These are phyloP conservation scores for Suhomyces chickasaworum DNA, from an alignment of 1,139 yeast species.

Conservation along the genomic window DNA sequence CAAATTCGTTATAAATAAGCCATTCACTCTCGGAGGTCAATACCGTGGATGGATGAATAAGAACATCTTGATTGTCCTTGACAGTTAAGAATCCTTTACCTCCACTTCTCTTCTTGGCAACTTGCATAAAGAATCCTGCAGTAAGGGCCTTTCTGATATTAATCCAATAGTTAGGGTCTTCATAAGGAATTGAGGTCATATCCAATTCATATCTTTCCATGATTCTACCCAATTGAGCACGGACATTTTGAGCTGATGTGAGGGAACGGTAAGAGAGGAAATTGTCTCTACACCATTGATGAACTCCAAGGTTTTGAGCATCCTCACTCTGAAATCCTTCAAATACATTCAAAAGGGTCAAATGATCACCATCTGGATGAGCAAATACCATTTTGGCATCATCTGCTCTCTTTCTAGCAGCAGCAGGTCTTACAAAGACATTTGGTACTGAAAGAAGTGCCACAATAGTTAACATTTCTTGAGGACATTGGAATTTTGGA, in stretches of 20 bases:
- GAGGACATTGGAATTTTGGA: conserved; percentile 81
- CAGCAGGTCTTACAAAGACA: conserved; percentile 91
- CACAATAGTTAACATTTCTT: conserved; percentile 84
- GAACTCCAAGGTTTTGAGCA: conserved; percentile 58
- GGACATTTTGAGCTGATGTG: conserved; percentile 79
- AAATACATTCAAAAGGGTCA: conserved; percentile 85
- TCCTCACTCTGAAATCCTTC: conserved; percentile 80
- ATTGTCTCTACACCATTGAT: conserved; percentile 91
- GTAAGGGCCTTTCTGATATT: conserved; percentile 84
- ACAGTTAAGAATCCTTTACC: conserved; percentile 80
- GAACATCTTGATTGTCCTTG: conserved; percentile 93
- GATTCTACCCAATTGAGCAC: conserved; percentile 77
- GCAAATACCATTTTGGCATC: conserved; percentile 87
- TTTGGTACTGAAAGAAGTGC: conserved; percentile 91
- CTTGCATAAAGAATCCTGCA: conserved; percentile 98
- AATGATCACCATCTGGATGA: conserved; percentile 94
- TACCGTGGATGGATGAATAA: conserved; percentile 91
- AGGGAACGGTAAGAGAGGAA: conserved; percentile 82
- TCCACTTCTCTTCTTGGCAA: conserved; percentile 80
- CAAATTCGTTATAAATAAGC: conserved; percentile 94
- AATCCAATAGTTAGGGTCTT: conserved; percentile 61
- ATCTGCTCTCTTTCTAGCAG: conserved; percentile 88
- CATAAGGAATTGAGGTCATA: conserved; percentile 68
- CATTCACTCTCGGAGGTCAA: conserved; percentile 84
- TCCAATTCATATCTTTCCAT: conserved; percentile 83